Evolutionary conservation across 345 rosid species (phyloP), one percentile per base, ranked within the genome.

Genomic region (Aquilaria yunnanensis): DNA sequence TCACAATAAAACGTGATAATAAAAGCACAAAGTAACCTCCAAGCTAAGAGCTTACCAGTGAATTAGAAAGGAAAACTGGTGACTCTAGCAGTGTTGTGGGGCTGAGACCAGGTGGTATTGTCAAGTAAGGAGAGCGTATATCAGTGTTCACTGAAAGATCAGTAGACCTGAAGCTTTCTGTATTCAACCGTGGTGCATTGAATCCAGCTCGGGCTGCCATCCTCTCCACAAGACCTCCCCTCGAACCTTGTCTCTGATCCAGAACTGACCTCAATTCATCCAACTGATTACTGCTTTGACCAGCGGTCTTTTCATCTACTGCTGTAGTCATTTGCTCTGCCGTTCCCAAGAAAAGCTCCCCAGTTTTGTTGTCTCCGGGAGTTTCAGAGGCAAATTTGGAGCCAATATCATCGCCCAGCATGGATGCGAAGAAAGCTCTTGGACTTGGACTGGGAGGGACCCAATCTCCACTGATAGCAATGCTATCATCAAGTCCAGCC

Each of bases 11-110:
- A 52, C 29, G 13, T 54, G 10, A 43, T 62, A 51, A 23, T 62
- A 41, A 43, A 11, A 51, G 34, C 58, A 11, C 51, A 51, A 54
- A 1, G 51, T 49, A 32, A n/a, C 16, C 54, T 67, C n/a, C 32
- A 48, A 53, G 56, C 32, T 50, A 31, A 14, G 60, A 61, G 31
- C 73, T 61, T 67, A 86, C 99, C 88, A 84, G 75, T 7, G 97
- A 73, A 70, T 90, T 87, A 29, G 90, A 83, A 66, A 90, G 80
- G 61, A 94, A 76, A 63, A 94, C 83, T 0, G 99, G 99, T 52
- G 97, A 90, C 29, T 94, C 97, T 49, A 94, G 86, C 65, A 90
- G 83, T 16, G 90, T 79, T 2, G 97, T 79, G 56, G 97, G 99
- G 76, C 99, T 94, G 56, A 90, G 80, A 12, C 97, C 96, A 47